A percentile compares a stretch with the other conserved stretches of the same genome.
Conservation (phyloP, 768 basidiomycete species). For the Auricularia cornea region DNA sequence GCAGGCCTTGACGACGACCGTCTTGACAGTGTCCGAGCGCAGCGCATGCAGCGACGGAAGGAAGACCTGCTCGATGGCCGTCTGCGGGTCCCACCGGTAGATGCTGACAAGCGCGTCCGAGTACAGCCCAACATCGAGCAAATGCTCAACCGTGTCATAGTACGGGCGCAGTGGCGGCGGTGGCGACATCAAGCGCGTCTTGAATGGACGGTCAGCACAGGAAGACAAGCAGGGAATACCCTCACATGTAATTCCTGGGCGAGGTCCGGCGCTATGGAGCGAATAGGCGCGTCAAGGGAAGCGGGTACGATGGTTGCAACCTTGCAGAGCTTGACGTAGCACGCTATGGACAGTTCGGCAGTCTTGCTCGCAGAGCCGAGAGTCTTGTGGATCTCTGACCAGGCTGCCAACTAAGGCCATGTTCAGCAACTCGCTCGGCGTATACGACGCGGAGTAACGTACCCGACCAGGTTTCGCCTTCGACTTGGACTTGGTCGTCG, state of each 20-base stretch:
- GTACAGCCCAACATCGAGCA: conserved; percentile 68
- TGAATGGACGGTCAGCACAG: conserved; percentile 13
- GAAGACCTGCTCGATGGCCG: conserved; percentile 56
- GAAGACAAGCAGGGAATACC: conserved; percentile 2
- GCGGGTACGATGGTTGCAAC: conserved; percentile 48
- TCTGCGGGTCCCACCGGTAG: conserved; percentile 59
- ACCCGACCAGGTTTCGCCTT: not conserved
- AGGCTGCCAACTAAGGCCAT: not conserved
- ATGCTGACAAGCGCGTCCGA: conserved; percentile 66
- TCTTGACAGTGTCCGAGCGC: conserved; percentile 73
- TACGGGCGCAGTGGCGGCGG: conserved; percentile 38
- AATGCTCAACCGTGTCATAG: conserved; percentile 55
- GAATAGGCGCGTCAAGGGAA: conserved; percentile 54
- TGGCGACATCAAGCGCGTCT: conserved; percentile 24
- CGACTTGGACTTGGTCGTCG: not conserved
- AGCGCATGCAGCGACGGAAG: conserved; percentile 61
- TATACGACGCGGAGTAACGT: not conserved
- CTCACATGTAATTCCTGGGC: conserved; percentile 74
- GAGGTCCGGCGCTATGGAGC: conserved; percentile 58
- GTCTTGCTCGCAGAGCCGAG: conserved; percentile 47
- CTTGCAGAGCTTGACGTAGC: conserved; percentile 69
- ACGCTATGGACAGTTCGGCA: conserved; percentile 59
- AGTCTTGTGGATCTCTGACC: conserved; percentile 45
- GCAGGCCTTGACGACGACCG: conserved; percentile 65
- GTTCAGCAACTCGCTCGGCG: not conserved